Percentiles rank a stretch among this genome's conserved stretches.
Conservation (phyloP, 1,284 basidiomycete species). For the Apiotrichum montevideense region DNA sequence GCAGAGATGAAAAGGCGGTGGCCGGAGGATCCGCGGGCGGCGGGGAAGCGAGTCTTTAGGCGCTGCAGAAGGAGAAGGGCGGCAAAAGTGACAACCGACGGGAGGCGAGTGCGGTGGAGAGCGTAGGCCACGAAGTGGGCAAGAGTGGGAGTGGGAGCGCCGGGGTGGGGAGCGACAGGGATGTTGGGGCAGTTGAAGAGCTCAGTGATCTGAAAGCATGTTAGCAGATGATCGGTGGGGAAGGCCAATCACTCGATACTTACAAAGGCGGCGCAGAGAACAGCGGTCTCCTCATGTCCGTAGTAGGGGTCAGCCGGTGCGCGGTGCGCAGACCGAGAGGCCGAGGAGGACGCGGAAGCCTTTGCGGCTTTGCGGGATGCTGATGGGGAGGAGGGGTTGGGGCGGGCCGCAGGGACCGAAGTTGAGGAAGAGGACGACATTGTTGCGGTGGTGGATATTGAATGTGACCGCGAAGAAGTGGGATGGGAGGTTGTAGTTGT, state of each 20-base stretch:
- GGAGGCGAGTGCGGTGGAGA: slow-evolving; percentile 78
- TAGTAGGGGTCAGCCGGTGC: slow-evolving; percentile 60
- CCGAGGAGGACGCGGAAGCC: slow-evolving; percentile 37
- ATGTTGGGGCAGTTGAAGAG: slow-evolving; percentile 48
- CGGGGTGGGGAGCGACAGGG: slow-evolving; percentile 34
- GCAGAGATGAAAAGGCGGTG: slow-evolving; percentile 87
- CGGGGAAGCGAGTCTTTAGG: slow-evolving; percentile 83
- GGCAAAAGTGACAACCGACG: slow-evolving; percentile 73
- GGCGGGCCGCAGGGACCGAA: slow-evolving; percentile 31
- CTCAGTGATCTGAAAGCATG: slow-evolving; percentile 46
- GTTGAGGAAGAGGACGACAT: slow-evolving; percentile 18
- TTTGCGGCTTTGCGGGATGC: slow-evolving; percentile 41
- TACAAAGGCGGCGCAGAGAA: slow-evolving; percentile 67
- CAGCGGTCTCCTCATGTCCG: slow-evolving; percentile 63
- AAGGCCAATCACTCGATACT: slow-evolving; percentile 45
- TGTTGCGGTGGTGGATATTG: slow-evolving; percentile 8
- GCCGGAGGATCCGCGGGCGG: slow-evolving; percentile 82
- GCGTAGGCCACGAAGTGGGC: slow-evolving; percentile 84
- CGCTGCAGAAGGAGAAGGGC: slow-evolving; percentile 77
- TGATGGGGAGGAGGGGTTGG: slow-evolving; percentile 37
- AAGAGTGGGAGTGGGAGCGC: slow-evolving; percentile 53
- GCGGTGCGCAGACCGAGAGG: slow-evolving; percentile 25
- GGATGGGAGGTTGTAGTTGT: neutral
- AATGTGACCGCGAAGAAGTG: neutral
- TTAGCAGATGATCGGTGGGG: neutral